Percentiles rank a stretch among this genome's conserved stretches.
Conservation (phyloP, 1,139 yeast genomes). For the Magnusiomyces clavatus region DNA sequence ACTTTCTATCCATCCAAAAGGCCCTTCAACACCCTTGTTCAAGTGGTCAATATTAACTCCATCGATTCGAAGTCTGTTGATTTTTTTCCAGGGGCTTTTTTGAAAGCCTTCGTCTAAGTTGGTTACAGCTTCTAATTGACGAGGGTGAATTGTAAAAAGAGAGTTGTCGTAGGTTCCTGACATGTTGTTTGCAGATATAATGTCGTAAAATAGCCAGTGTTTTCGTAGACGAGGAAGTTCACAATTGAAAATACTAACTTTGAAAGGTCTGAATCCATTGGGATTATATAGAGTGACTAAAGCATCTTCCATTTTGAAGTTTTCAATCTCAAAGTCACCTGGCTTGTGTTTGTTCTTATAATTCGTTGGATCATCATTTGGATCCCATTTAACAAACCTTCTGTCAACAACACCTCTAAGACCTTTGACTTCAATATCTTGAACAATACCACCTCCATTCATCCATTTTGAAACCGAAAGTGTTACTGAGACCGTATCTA, state of each 20-base stretch:
- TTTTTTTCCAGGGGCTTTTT: conserved; percentile 45
- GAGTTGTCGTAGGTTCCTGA: conserved; percentile 93
- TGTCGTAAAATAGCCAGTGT: conserved; percentile 88
- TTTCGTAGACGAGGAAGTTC: conserved; percentile 73
- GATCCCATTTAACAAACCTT: conserved; percentile 77
- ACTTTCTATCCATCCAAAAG: conserved; percentile 91
- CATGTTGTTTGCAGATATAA: conserved; percentile 74
- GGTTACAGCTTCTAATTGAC: conserved; percentile 36
- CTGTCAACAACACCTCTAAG: conserved; percentile 88
- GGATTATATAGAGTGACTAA: conserved; percentile 80
- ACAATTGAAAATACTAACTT: conserved; percentile 79
- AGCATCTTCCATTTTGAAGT: conserved; percentile 75
- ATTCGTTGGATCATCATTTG: conserved; percentile 73
- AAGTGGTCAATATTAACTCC: conserved; percentile 80
- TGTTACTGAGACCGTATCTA: conserved; percentile 77
- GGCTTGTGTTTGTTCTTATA: conserved; percentile 66
- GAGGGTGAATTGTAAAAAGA: conserved; percentile 80
- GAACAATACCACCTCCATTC: conserved; percentile 79
- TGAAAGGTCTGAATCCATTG: conserved; percentile 68
- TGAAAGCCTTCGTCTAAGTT: conserved; percentile 16
- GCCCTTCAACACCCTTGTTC: conserved; percentile 84
- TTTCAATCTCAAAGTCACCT: conserved; percentile 90
- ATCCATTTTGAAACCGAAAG: conserved; percentile 81
- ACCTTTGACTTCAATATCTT: conserved; percentile 76
- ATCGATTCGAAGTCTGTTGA: conserved; percentile 78